Conservation (phyloP, 2,329 filamentous ascomycete genomes). For the Hypoxylon sp. region DNA sequence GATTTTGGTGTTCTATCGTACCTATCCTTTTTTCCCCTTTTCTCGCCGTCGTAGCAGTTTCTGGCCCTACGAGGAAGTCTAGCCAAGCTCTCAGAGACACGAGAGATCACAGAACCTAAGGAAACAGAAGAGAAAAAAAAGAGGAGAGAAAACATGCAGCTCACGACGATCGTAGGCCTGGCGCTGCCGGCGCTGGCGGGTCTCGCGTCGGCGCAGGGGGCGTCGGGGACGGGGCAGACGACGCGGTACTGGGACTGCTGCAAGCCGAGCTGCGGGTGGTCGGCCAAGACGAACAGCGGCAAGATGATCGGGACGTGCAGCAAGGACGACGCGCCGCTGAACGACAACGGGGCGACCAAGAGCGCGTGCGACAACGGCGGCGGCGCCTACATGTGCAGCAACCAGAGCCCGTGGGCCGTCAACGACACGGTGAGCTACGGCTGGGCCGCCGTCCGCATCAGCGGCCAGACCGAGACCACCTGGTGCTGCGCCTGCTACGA, state of each 20-base stretch:
- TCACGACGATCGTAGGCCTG: slow-evolving; percentile 30
- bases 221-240: slow-evolving; percentile 43
- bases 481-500: slow-evolving; percentile 73
- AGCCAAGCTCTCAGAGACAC: background rate
- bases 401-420: slow-evolving; percentile 69
- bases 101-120: background rate
- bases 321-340: slow-evolving; percentile 61
- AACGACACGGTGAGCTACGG: slow-evolving; percentile 67
- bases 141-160: slow-evolving; percentile 31
- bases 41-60: background rate
- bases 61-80: background rate
- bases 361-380: slow-evolving; percentile 65
- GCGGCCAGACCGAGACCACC: slow-evolving; percentile 61
- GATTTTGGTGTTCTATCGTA: too few relatives aligned
- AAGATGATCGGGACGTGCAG: slow-evolving; percentile 62
- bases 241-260: slow-evolving; percentile 71
- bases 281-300: slow-evolving; percentile 61
- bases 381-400: slow-evolving; percentile 65
- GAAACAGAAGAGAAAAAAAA: background rate
- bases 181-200: slow-evolving; percentile 22
- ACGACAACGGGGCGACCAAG: slow-evolving; percentile 53
- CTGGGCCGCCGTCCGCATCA: slow-evolving; percentile 67
- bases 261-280: slow-evolving; percentile 72
- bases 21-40: background rate
- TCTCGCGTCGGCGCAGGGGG: slow-evolving; percentile 36